Conservation (phyloP, 192 early-diverging fungal species). For the Backusella tuberculispora region DNA sequence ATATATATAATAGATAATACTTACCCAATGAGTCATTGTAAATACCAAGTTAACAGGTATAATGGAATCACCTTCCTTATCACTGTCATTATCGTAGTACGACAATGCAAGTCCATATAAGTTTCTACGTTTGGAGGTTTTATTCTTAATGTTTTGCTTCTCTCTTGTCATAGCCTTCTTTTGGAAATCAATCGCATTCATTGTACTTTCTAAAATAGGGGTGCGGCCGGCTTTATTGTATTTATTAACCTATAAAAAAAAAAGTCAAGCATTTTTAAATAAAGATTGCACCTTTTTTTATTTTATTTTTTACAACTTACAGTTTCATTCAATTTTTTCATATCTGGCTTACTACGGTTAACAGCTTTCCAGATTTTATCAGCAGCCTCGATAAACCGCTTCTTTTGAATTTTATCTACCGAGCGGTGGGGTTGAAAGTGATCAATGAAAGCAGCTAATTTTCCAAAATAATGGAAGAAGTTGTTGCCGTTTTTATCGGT, state of each 20-base stretch:
- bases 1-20: slow-evolving; percentile 1
- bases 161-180: slow-evolving; percentile 5
- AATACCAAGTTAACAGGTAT: slow-evolving; percentile 16
- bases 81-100: too few species aligned
- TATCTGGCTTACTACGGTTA: not conserved
- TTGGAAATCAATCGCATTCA: slow-evolving; percentile 19
- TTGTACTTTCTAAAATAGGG: slow-evolving; percentile 27
- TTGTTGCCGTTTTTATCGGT: slow-evolving; percentile 16
- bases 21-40: slow-evolving; percentile 25
- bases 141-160: not conserved
- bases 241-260: slow-evolving; percentile 33
- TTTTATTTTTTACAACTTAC: not conserved
- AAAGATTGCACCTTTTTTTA: not conserved
- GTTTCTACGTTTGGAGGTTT: not conserved
- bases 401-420: slow-evolving; percentile 10
- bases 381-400: not conserved
- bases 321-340: not conserved
- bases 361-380: slow-evolving; percentile 21
- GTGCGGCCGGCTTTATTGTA: slow-evolving; percentile 33
- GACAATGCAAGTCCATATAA: too few species aligned
- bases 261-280: too few species aligned
- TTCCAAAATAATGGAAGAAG: slow-evolving; percentile 40
- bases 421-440: not conserved
- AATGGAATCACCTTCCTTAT: too few species aligned
- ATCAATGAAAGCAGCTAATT: slow-evolving; percentile 12